Evolutionary conservation across 768 basidiomycete genomes (phyloP).

Genomic region (Asterophora lycoperdoides): DNA sequence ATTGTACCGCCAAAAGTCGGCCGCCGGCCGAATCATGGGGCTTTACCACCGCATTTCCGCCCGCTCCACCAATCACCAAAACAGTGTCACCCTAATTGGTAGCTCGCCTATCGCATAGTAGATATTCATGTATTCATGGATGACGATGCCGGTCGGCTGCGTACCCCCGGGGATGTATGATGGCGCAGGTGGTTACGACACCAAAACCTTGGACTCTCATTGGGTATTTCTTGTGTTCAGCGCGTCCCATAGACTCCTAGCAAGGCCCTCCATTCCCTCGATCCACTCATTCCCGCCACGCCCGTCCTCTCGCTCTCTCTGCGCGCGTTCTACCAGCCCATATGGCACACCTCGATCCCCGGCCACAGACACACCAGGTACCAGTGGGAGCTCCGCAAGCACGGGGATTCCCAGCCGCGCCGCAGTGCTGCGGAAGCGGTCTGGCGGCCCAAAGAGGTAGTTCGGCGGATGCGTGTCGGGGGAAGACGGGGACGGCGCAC

Average conservation of each 20-base stretch:
- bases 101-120: too few relatives aligned
- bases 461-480: conserved; percentile 31
- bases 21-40: too few relatives aligned
- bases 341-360: conserved; percentile 59
- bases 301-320: conserved; percentile 11
- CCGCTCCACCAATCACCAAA: too few relatives aligned
- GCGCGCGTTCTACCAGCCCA: conserved; percentile 13
- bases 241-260: conserved; percentile 13
- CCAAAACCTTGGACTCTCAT: too few relatives aligned
- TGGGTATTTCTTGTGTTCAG: not conserved
- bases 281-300: conserved; percentile 15
- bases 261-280: conserved; percentile 14
- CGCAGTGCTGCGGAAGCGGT: conserved; percentile 58
- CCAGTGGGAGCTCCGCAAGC: conserved; percentile 79
- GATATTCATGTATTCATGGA: too few relatives aligned
- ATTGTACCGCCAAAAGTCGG: too few relatives aligned
- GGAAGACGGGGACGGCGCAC: conserved; percentile 33
- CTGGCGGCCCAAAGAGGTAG: conserved; percentile 67
- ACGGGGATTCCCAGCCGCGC: conserved; percentile 53
- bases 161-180: too few relatives aligned
- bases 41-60: too few relatives aligned
- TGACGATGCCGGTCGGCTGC: too few relatives aligned
- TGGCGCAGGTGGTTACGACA: too few relatives aligned
- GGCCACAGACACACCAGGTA: conserved; percentile 64
- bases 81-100: too few relatives aligned